Conservation (phyloP, 208 protist species). For the Crithidia brevicula region DNA sequence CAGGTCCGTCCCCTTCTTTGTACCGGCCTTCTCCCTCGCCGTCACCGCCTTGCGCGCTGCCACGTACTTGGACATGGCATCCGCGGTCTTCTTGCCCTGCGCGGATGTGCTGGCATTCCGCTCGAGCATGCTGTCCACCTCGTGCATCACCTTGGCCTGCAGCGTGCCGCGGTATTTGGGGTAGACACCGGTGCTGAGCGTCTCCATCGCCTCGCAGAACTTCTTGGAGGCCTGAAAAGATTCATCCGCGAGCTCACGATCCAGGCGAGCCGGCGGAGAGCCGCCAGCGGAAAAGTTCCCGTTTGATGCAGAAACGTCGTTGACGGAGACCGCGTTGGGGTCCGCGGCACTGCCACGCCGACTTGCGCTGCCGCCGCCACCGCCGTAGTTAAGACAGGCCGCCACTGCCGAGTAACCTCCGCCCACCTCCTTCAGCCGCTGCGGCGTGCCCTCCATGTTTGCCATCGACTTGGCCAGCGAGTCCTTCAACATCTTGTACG, state of each 20-base stretch:
- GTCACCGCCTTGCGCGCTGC: not conserved
- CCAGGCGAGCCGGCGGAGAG: slow-evolving; percentile 5
- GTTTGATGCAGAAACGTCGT: not conserved
- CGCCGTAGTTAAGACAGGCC: slow-evolving; percentile 33
- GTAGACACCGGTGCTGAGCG: slow-evolving; percentile 8
- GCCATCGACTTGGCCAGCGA: not conserved
- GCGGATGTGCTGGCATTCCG: not conserved
- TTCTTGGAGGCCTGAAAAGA: slow-evolving; percentile 13
- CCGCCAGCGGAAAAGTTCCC: too few species aligned
- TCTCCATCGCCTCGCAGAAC: slow-evolving; percentile 29
- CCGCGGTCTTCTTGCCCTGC: slow-evolving; percentile 26
- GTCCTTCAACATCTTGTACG: slow-evolving; percentile 18
- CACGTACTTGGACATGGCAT: not conserved
- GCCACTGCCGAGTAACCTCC: slow-evolving; percentile 24
- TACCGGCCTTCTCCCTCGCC: not conserved
- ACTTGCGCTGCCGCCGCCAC: slow-evolving; percentile 5
- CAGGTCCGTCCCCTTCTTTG: slow-evolving; percentile 32
- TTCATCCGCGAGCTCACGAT: slow-evolving; percentile 24
- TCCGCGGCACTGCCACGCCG: not conserved
- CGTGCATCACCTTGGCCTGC: slow-evolving; percentile 5
- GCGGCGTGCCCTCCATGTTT: slow-evolving; percentile 22
- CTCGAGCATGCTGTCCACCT: slow-evolving; percentile 13
- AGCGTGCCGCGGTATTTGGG: slow-evolving; percentile 15
- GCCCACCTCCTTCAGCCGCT: slow-evolving; percentile 22
- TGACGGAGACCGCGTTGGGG: not conserved